A percentile compares a stretch with the other conserved stretches of the same genome.
These are phyloP conservation scores for Sporothrix inflata DNA, from an alignment of 2,329 filamentous ascomycete species.

Conservation along the genomic window DNA sequence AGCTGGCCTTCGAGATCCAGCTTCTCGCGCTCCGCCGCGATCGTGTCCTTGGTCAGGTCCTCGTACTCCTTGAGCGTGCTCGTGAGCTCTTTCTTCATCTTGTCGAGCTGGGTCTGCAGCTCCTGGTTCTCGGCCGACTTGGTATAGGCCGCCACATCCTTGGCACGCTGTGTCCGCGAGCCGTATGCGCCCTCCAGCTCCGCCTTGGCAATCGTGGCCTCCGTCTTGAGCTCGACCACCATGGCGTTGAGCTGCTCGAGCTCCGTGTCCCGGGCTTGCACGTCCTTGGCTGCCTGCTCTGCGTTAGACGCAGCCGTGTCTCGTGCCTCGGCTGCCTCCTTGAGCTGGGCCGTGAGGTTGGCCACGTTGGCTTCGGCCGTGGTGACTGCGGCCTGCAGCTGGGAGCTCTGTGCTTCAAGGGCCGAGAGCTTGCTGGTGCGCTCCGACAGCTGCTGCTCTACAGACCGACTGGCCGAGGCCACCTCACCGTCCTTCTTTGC, in stretches of 20 bases:
- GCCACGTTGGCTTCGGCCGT: constrained; percentile 46
- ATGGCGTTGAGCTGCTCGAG: constrained; percentile 55
- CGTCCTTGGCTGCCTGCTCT: constrained; percentile 48
- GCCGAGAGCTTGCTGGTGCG: constrained; percentile 42
- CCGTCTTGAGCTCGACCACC: constrained; percentile 63
- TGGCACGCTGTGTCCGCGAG: constrained; percentile 60
- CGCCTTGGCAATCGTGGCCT: constrained; percentile 62
- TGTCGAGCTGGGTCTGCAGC: constrained; percentile 53
- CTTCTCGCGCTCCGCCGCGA: constrained; percentile 56
- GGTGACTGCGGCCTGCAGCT: constrained; percentile 45
- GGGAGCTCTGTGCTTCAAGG: constrained; percentile 39
- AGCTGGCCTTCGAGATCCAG: constrained; percentile 49
- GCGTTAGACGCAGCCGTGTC: constrained; percentile 38
- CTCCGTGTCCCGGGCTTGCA: constrained; percentile 55
- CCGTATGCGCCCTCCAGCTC: constrained; percentile 66
- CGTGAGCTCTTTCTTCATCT: constrained; percentile 55
- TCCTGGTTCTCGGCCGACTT: constrained; percentile 54
- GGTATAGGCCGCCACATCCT: constrained; percentile 57
- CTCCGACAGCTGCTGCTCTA: constrained; percentile 32
- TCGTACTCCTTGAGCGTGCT: constrained; percentile 57
- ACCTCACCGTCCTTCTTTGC: constrained; percentile 27
- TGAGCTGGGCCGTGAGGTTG: constrained; percentile 44
- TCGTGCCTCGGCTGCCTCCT: constrained; percentile 37
- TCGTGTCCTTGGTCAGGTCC: constrained; percentile 56
- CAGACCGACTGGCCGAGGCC: constrained; percentile 33